These are phyloP conservation scores for Tolypocladium cylindrosporum DNA, from an alignment of 2,329 filamentous ascomycete genomes.

Conservation along the genomic window DNA sequence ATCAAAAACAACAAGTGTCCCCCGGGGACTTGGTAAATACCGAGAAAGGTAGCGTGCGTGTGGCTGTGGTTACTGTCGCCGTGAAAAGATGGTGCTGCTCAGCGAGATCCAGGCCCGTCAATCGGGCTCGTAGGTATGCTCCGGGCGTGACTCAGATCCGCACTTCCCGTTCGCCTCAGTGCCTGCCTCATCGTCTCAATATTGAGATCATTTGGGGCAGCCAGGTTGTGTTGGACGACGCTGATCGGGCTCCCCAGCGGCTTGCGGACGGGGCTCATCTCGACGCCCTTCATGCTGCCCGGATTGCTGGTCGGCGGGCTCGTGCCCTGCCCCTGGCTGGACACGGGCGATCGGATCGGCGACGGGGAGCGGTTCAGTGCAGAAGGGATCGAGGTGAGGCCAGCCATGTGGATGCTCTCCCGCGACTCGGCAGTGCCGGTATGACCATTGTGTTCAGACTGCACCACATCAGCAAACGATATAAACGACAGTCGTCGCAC, in stretches of 20 bases:
- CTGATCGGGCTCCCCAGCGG: conserved; percentile 53
- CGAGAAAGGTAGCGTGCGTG: not conserved
- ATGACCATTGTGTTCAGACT: conserved; percentile 63
- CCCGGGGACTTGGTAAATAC: not conserved
- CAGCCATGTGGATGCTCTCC: conserved; percentile 61
- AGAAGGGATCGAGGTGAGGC: conserved; percentile 51
- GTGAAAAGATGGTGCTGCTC: not conserved
- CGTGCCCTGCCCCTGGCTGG: conserved; percentile 55
- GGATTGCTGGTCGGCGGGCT: conserved; percentile 71
- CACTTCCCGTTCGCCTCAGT: conserved; percentile 72
- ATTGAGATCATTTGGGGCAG: conserved; percentile 54
- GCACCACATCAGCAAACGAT: conserved; percentile 91
- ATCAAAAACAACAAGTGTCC: conserved; percentile 1
- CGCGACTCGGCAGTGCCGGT: conserved; percentile 41
- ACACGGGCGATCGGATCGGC: conserved; percentile 69
- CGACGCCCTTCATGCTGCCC: conserved; percentile 63
- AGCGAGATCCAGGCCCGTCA: conserved; percentile 26
- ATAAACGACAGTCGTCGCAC: conserved; percentile 85
- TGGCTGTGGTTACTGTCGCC: not conserved
- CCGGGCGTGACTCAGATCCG: conserved; percentile 54
- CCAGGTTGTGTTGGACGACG: conserved; percentile 39
- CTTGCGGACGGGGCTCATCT: conserved; percentile 54
- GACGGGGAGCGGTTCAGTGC: conserved; percentile 62
- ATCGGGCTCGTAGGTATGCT: conserved; percentile 51
- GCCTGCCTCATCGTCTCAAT: conserved; percentile 94